Evolutionary conservation across 2,329 filamentous ascomycete species (phyloP), one percentile per base, ranked within the genome.

Genomic region (Diaporthe amygdali): DNA sequence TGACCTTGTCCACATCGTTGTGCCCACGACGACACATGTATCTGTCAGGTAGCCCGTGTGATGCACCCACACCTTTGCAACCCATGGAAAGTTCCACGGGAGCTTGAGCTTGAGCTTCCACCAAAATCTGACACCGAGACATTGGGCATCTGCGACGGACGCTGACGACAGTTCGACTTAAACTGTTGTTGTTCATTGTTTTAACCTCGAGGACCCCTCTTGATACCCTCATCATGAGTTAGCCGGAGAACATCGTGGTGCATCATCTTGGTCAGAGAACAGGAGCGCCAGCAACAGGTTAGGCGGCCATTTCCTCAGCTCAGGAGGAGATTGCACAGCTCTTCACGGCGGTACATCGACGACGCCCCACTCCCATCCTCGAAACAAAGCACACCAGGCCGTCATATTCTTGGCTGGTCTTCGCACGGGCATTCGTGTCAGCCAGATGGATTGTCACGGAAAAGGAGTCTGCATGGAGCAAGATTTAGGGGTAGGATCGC

Each of bases 371-470:
- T 30, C 49, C 20, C 63, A 44, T 54, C 34, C 30, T 27, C 66
- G 66, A 59, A 59, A 68, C 66, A 68, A 41, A 59, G 30, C 52
- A 68, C 41, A 59, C 66, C 52, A 47, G 52, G 51, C 51, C 56
- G 27, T 46, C 27, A 22, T 63, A 12, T 25, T 34, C 51, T 68
- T 54, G 54, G 52, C 66, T 46, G 66, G 52, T 52, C 49, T 68
- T 59, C 49, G 66, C 52, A 68, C 66, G 66, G 66, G 66, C 66
- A 59, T 41, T 39, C 52, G 55, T 68, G 52, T 68, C 66, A 68
- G 66, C 66, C 52, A 59, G 34, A 68, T 59, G 66, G 41, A 41
- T 25, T 56, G 46, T 56, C 44, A 27, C 27, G 66, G 39, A 68
- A 68, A 49, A 68, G 66, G 66, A 68, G 66, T n/a, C n/a, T 64